Evolutionary conservation across 2,329 filamentous ascomycete species (phyloP), one percentile per base, ranked within the genome.

Genomic region (Salinomyces thailandicus): DNA sequence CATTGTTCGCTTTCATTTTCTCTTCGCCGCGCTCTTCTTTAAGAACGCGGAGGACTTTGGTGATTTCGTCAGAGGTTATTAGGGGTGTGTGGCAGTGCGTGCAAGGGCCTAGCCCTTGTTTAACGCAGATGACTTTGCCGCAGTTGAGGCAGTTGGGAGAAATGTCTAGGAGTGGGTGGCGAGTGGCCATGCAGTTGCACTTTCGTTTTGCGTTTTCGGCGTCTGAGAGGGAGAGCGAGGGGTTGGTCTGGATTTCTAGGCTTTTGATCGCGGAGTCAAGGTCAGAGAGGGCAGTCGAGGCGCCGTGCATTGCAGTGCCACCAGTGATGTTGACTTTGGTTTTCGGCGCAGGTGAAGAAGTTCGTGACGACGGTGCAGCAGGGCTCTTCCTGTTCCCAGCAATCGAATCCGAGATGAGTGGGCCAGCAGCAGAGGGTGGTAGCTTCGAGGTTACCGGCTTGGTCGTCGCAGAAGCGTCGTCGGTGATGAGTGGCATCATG

Each of bases 101-200:
- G 59, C 91, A 98, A 0, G 89, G 89, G 0, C 89, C 89, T 1
- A 96, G 69, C 0, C 91, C 91, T 61, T 98, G 87, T 53, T 91
- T 87, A 16, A 93, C 77, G 58, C 91, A 98, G 37, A 96, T 80
- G 9, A 98, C 85, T 58, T 96, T 96, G 41, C 91, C 91, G 52
- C 91, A 98, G 30, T 73, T 79, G 12, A 93, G 65, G 56, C 91
- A 98, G 57, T 96, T 98, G 1, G 91, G 91, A 0, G 87, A 86
- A 0, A 89, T 86, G n/a, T 76, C 76, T 30, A 95, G 80, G 2
- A 96, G 72, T 1, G 89, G 84, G 58, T 98, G 91, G 2, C 84
- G 75, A 0, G 82, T 78, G 0, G 84, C 91, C 53, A 93, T 85
- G 59, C 91, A 98, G 50, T 82, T 82, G 61, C 91, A 98, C 38